These are phyloP conservation scores for Mycena belliarum DNA, from an alignment of 768 basidiomycete species.

Conservation along the genomic window DNA sequence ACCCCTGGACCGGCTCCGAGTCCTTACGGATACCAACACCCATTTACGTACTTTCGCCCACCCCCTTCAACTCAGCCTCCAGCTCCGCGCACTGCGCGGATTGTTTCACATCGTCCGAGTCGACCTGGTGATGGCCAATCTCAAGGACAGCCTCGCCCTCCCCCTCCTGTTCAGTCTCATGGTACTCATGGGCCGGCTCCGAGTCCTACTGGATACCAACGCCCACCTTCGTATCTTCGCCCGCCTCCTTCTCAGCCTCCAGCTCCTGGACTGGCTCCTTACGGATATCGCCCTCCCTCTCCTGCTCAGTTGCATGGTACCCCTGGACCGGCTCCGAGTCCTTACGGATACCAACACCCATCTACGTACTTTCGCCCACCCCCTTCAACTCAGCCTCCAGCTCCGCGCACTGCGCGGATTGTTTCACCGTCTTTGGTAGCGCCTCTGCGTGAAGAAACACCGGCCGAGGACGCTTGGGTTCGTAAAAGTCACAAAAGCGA, in stretches of 20 bases:
- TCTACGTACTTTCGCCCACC: not conserved
- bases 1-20: not conserved
- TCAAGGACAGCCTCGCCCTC: not conserved
- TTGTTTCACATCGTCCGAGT: not conserved
- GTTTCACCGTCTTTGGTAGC: too few relatives aligned
- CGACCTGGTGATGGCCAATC: not conserved
- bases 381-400: not conserved
- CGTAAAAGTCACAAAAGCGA: too few relatives aligned
- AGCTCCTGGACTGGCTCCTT: too few relatives aligned
- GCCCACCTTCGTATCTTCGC: too few relatives aligned
- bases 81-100: too few relatives aligned
- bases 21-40: not conserved
- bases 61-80: not conserved
- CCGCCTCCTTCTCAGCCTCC: too few relatives aligned
- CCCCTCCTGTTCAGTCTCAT: not conserved
- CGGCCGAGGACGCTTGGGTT: too few relatives aligned
- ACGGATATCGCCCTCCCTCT: not conserved
- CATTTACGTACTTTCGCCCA: not conserved
- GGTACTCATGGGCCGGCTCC: too few relatives aligned
- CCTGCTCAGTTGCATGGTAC: not conserved
- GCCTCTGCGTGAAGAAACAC: too few relatives aligned
- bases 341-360: not conserved
- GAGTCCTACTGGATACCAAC: too few relatives aligned
- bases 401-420: too few relatives aligned
- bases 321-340: not conserved